Conservation (phyloP, 2,329 filamentous ascomycete species). For the Talaromyces verruculosus region DNA sequence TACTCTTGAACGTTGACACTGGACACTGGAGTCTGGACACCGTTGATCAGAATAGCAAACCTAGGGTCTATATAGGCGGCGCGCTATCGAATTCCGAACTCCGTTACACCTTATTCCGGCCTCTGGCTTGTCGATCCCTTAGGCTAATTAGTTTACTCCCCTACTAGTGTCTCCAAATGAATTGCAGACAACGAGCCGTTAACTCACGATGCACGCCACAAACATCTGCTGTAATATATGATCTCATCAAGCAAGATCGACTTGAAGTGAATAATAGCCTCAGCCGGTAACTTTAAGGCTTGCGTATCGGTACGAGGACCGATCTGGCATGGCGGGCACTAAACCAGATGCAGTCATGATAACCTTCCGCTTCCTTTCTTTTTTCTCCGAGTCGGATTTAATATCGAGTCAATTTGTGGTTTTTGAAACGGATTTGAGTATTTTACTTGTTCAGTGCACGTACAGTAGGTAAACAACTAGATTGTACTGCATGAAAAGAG, state of each 20-base stretch:
- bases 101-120: not conserved
- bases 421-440: not conserved
- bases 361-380: slow-evolving; percentile 6
- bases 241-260: not conserved
- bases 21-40: not conserved
- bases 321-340: slow-evolving; percentile 8
- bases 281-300: not conserved
- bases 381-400: slow-evolving; percentile 15
- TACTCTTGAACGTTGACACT: not conserved
- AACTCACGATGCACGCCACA: not conserved
- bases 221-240: not conserved
- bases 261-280: not conserved
- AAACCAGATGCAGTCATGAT: slow-evolving; percentile 19
- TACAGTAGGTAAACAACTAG: not conserved
- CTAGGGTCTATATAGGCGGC: not conserved
- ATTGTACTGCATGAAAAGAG: not conserved
- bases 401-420: not conserved
- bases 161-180: not conserved
- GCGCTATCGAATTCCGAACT: not conserved
- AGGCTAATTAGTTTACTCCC: not conserved
- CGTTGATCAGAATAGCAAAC: not conserved
- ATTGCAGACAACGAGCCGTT: not conserved
- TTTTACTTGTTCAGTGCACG: not conserved
- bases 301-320: not conserved
- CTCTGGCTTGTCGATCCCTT: slow-evolving; percentile 2